Percentiles rank a stretch among this genome's conserved stretches.
Conservation (phyloP, 148 eudicot species). For the Mesembryanthemum crystallinum region DNA sequence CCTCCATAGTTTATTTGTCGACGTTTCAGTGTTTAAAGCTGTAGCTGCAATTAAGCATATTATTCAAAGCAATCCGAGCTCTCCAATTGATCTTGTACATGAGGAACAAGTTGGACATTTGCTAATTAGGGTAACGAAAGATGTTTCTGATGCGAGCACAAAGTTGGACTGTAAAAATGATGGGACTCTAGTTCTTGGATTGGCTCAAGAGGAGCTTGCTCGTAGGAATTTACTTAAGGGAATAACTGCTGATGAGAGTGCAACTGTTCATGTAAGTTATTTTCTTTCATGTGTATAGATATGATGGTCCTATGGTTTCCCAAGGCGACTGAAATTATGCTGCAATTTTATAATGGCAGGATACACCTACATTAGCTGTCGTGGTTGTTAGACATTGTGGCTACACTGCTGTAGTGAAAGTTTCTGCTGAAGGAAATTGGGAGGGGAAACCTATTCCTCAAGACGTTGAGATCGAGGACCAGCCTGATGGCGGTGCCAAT, state of each 20-base stretch:
- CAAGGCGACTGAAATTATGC: slow-evolving; percentile 7
- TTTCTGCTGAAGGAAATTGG: slow-evolving; percentile 53
- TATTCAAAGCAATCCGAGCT: slow-evolving; percentile 30
- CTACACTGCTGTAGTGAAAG: slow-evolving; percentile 77
- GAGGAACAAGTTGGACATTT: slow-evolving; percentile 72
- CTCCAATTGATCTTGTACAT: slow-evolving; percentile 30
- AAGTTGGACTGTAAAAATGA: slow-evolving; percentile 74
- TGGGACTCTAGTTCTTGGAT: slow-evolving; percentile 59
- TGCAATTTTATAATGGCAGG: slow-evolving; percentile 42
- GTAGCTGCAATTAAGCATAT: slow-evolving; percentile 50
- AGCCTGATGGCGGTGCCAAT: slow-evolving; percentile 92
- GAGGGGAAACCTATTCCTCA: slow-evolving; percentile 51
- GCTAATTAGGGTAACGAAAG: slow-evolving; percentile 48
- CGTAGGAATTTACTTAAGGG: slow-evolving; percentile 86
- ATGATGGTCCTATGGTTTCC: not conserved
- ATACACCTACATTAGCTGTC: slow-evolving; percentile 80
- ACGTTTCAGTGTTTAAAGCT: slow-evolving; percentile 73
- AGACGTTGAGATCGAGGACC: slow-evolving; percentile 87
- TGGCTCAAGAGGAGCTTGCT: slow-evolving; percentile 66
- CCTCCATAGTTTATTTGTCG: slow-evolving; percentile 89
- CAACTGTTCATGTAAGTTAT: slow-evolving; percentile 76
- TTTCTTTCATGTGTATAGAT: slow-evolving; percentile 12
- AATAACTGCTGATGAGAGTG: slow-evolving; percentile 88
- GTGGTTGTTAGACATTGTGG: slow-evolving; percentile 88
- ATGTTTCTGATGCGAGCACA: slow-evolving; percentile 61